Percentiles rank a stretch among this genome's conserved stretches.
Evolutionary conservation across 1,139 yeast species (phyloP).

Genomic region (Kodamaea fungicola): DNA sequence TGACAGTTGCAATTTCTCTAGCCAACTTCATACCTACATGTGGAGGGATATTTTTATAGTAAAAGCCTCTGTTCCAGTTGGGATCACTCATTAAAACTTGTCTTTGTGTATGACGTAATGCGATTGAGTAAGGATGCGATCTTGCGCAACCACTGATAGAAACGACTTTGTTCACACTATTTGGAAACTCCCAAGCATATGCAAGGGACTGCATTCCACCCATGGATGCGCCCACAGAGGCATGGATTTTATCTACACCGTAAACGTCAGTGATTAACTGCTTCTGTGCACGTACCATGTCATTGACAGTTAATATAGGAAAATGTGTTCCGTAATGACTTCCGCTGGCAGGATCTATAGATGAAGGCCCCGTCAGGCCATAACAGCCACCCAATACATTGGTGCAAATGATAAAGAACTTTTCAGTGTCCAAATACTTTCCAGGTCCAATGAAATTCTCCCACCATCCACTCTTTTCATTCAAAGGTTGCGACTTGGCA

Average conservation of each 20-base stretch:
- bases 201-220: slow-evolving; percentile 97
- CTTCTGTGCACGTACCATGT: slow-evolving; percentile 88
- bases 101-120: slow-evolving; percentile 88
- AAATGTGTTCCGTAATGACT: slow-evolving; percentile 79
- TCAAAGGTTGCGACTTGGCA: slow-evolving; percentile 78
- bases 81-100: slow-evolving; percentile 94
- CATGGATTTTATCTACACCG: slow-evolving; percentile 62
- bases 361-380: slow-evolving; percentile 93
- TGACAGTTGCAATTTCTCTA: slow-evolving; percentile 89
- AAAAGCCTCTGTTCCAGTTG: slow-evolving; percentile 89
- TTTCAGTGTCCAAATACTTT: slow-evolving; percentile 72
- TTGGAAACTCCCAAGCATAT: slow-evolving; percentile 79
- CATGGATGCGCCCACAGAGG: slow-evolving; percentile 90
- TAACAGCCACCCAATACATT: slow-evolving; percentile 92
- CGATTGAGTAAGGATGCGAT: slow-evolving; percentile 91
- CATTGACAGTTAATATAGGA: slow-evolving; percentile 82
- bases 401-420: slow-evolving; percentile 80
- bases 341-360: slow-evolving; percentile 66
- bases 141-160: slow-evolving; percentile 89
- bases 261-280: slow-evolving; percentile 59
- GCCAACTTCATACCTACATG: slow-evolving; percentile 95
- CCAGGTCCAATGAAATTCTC: slow-evolving; percentile 89
- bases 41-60: slow-evolving; percentile 75
- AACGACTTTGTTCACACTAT: slow-evolving; percentile 66
- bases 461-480: slow-evolving; percentile 91